Conservation (phyloP, 225 moss, liverwort and hornwort species). For the Thuidium tamariscinum region DNA sequence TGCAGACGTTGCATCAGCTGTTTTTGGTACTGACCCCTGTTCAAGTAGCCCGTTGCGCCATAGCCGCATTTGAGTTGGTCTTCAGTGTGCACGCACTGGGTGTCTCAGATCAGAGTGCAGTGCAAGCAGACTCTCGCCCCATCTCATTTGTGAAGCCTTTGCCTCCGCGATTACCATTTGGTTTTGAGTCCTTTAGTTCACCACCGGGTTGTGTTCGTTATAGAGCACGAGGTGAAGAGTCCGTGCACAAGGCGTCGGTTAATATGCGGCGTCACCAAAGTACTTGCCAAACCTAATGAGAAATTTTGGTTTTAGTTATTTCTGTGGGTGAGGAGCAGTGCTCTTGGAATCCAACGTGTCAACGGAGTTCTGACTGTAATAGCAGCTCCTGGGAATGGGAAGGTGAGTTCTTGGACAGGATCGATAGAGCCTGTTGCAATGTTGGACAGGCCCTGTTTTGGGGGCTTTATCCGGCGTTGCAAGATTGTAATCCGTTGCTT, state of each 20-base stretch:
- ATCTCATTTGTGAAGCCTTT: not conserved
- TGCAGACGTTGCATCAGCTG: constrained; percentile 34
- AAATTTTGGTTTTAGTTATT: not conserved
- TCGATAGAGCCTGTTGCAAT: not conserved
- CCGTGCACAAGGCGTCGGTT: not conserved
- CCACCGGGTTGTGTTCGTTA: not conserved
- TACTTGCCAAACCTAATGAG: not conserved
- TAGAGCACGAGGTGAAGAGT: not conserved
- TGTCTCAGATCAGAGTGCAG: not conserved
- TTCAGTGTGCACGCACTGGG: constrained; percentile 22
- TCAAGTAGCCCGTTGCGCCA: constrained; percentile 30
- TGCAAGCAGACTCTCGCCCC: not conserved
- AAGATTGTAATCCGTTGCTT: not conserved
- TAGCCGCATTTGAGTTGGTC: constrained; percentile 30
- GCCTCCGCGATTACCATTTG: not conserved
- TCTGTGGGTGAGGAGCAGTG: not conserved
- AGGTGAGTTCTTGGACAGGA: not conserved
- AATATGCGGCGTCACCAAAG: not conserved
- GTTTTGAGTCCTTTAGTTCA: not conserved
- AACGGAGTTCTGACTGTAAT: not conserved
- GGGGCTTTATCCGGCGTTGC: not conserved
- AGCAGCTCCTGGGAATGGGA: not conserved
- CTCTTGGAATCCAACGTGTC: not conserved
- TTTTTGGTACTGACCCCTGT: constrained; percentile 20
- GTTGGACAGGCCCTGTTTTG: no score